Conservation (phyloP, 163 green algal genomes). For the Dunaliella salina region DNA sequence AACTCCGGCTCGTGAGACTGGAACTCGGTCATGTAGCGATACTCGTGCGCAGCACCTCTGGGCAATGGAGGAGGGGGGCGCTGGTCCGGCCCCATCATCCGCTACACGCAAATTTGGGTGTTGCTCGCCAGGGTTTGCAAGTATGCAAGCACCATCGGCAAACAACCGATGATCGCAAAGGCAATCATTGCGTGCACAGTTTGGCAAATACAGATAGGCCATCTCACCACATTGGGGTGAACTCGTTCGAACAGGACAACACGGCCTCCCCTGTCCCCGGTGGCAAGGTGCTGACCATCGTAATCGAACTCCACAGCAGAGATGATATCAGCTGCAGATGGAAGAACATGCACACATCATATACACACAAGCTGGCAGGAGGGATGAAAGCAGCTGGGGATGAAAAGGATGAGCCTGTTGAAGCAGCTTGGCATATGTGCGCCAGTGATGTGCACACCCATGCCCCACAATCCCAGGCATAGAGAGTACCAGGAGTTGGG, state of each 20-base stretch:
- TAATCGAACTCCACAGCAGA: slow-evolving; percentile 94
- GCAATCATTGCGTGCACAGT: neutral
- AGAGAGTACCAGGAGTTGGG: too few species aligned
- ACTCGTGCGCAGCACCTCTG: slow-evolving; percentile 76
- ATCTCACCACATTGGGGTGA: slow-evolving; percentile 38
- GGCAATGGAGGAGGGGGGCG: slow-evolving; percentile 29
- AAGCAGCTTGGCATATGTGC: too few species aligned
- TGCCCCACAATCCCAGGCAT: too few species aligned
- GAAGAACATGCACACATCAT: neutral
- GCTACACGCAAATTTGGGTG: slow-evolving; percentile 3
- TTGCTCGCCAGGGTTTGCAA: neutral
- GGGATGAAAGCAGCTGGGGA: too few species aligned
- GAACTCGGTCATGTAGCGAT: slow-evolving; percentile 97
- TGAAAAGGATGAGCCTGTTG: too few species aligned
- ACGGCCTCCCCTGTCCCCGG: slow-evolving; percentile 88
- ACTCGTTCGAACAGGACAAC: slow-evolving; percentile 94
- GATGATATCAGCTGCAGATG: slow-evolving; percentile 90
- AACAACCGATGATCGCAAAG: neutral
- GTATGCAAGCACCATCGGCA: neutral
- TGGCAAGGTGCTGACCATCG: slow-evolving; percentile 87
- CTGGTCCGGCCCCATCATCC: slow-evolving; percentile 29
- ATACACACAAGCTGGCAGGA: too few species aligned
- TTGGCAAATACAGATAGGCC: neutral
- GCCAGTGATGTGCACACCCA: too few species aligned
- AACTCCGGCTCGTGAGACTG: slow-evolving; percentile 99